phyloP scores from a whole-genome alignment of 202 grass and related monocot species.

The Hordeum pubiflorum region DNA sequence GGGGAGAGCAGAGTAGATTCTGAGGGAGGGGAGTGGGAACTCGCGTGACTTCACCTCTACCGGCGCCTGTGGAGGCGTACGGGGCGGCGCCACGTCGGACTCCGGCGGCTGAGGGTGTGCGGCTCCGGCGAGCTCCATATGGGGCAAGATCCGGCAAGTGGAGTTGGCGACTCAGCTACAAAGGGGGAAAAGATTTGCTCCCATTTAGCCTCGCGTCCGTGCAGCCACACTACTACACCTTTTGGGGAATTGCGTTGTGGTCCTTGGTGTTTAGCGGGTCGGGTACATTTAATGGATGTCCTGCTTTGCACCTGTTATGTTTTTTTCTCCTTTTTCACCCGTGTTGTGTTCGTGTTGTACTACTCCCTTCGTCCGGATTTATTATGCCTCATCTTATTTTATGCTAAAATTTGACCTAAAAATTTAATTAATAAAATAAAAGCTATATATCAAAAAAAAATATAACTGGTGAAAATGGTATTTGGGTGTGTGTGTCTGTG shows the following conservation, averaged over 20 bases:
- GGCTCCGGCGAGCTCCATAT: slow-evolving; percentile 42
- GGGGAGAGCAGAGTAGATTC: background rate
- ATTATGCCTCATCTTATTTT: too few relatives aligned
- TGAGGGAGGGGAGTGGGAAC: background rate
- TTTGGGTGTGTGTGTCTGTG: too few relatives aligned
- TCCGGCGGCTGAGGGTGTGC: slow-evolving; percentile 21
- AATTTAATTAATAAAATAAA: too few relatives aligned
- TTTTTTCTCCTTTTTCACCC: background rate
- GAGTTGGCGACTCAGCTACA: slow-evolving; percentile 32
- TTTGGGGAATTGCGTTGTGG: background rate
- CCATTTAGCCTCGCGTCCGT: slow-evolving; percentile 21
- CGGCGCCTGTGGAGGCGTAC: slow-evolving; percentile 23
- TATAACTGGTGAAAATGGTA: too few relatives aligned
- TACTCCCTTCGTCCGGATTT: too few relatives aligned
- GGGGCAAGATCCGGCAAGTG: slow-evolving; percentile 40
- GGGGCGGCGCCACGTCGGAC: slow-evolving; percentile 18
- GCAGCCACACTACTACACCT: background rate
- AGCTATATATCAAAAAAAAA: too few relatives aligned
- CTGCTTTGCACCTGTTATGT: background rate
- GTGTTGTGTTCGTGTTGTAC: too few relatives aligned
- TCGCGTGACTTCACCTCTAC: slow-evolving; percentile 13
- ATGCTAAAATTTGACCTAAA: too few relatives aligned
- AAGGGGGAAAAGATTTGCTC: slow-evolving; percentile 37
- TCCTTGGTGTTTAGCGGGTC: background rate
- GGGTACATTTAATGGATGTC: background rate